phyloP scores from a whole-genome alignment of 2,329 filamentous ascomycete species.

The Trichoderma sp. region DNA sequence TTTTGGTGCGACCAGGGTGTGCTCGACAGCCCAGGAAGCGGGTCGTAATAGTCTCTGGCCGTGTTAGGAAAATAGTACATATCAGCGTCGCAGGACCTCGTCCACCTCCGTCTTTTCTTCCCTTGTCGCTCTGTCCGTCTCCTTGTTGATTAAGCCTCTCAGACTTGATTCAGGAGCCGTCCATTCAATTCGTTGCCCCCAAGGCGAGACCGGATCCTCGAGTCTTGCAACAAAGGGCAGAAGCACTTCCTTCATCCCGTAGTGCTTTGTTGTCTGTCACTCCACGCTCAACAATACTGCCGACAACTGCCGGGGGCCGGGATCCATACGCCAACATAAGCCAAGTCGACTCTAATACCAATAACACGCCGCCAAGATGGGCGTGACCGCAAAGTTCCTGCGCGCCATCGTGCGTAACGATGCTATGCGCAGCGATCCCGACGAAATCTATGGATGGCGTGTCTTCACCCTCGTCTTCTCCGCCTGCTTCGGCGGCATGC shows the following conservation, averaged over 20 bases:
- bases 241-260: neutral
- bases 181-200: neutral
- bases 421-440: slow-evolving; percentile 64
- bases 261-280: neutral
- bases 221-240: neutral
- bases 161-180: neutral
- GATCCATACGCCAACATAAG: neutral
- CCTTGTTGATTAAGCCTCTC: neutral
- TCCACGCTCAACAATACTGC: neutral
- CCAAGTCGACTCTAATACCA: neutral
- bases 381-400: slow-evolving; percentile 44
- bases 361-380: slow-evolving; percentile 36
- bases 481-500: slow-evolving; percentile 64
- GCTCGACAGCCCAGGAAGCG: slow-evolving; percentile 4
- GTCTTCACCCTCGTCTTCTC: slow-evolving; percentile 62
- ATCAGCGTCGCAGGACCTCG: slow-evolving; percentile 11
- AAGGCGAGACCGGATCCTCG: neutral
- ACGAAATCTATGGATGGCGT: slow-evolving; percentile 68
- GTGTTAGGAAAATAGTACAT: neutral
- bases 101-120: neutral
- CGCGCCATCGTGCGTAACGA: slow-evolving; percentile 63
- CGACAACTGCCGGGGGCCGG: slow-evolving; percentile 1
- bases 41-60: neutral
- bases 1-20: neutral
- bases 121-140: neutral